These are phyloP conservation scores for Penicillium canariense DNA, from an alignment of 495 filamentous ascomycete species.

Conservation along the genomic window DNA sequence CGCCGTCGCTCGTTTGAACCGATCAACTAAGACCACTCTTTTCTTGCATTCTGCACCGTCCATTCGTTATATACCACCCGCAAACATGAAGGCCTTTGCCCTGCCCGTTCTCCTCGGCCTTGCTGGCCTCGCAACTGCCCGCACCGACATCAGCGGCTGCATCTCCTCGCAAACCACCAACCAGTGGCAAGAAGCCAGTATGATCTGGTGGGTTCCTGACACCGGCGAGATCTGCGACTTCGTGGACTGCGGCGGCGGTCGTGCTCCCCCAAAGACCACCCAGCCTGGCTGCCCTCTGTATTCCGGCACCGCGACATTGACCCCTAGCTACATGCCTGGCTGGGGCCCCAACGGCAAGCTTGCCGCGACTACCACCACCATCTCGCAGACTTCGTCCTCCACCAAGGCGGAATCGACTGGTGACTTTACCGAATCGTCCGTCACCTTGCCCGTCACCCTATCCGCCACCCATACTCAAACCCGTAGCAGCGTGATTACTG, in stretches of 20 bases:
- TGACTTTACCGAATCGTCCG: not conserved
- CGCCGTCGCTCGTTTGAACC: constrained; percentile 3
- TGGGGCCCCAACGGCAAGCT: constrained; percentile 29
- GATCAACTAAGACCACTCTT: not conserved
- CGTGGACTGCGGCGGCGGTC: constrained; percentile 64
- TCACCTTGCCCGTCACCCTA: too few species aligned
- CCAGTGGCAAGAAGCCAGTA: constrained; percentile 38
- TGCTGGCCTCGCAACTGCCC: constrained; percentile 19
- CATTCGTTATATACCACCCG: constrained; percentile 15
- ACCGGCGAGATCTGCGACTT: constrained; percentile 60
- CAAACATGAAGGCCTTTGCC: constrained; percentile 27
- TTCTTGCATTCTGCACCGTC: not conserved
- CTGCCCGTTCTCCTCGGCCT: constrained; percentile 24
- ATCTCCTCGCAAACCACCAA: constrained; percentile 27
- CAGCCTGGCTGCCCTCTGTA: constrained; percentile 60
- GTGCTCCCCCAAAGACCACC: constrained; percentile 57
- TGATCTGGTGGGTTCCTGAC: constrained; percentile 53
- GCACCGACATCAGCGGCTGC: constrained; percentile 32
- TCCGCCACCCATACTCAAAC: not conserved
- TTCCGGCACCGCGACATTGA: constrained; percentile 53
- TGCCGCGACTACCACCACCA: constrained; percentile 18
- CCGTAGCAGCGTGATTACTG: constrained; percentile 15
- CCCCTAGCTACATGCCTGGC: constrained; percentile 48
- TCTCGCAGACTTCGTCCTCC: constrained; percentile 12
- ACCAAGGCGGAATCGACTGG: not conserved